Conservation (phyloP, 306 rosid species). For the Vicia sativa region DNA sequence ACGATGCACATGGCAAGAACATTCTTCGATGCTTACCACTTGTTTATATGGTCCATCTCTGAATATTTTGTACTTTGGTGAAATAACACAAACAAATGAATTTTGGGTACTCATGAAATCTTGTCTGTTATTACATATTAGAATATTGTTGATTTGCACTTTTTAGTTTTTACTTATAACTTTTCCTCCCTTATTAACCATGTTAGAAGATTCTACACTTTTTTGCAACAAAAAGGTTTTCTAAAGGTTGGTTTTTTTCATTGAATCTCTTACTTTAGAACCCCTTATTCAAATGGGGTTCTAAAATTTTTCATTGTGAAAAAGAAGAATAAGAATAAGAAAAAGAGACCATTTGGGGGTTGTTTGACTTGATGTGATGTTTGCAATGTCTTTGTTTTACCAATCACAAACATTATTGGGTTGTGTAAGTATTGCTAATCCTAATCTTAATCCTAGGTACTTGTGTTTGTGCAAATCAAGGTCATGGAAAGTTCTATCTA, state of each 20-base stretch:
- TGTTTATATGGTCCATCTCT: conserved; percentile 27
- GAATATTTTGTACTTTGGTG: conserved; percentile 21
- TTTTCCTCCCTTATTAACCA: not conserved
- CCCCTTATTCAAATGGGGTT: conserved; percentile 36
- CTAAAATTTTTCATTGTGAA: conserved; percentile 1
- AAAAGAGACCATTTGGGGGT: conserved; percentile 5
- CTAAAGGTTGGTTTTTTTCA: conserved; percentile 42
- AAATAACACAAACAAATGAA: not conserved
- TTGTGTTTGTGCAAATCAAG: conserved; percentile 41
- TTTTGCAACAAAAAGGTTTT: conserved; percentile 32
- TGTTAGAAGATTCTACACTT: conserved; percentile 12
- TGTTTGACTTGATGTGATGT: conserved; percentile 27
- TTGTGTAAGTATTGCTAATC: conserved; percentile 39
- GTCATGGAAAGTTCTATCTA: conserved; percentile 54
- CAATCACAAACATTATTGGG: conserved; percentile 48
- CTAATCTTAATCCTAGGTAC: conserved; percentile 34
- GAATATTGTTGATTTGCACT: not conserved
- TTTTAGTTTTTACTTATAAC: conserved; percentile 15
- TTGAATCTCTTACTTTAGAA: conserved; percentile 22
- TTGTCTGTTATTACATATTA: not conserved
- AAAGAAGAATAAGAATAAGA: too few species aligned
- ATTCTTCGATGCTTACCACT: conserved; percentile 51
- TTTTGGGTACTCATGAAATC: not conserved
- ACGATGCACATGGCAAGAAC: conserved; percentile 35
- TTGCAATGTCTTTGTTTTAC: conserved; percentile 51